A percentile compares a stretch with the other conserved stretches of the same genome.
phyloP scores from a whole-genome alignment of 2,329 filamentous ascomycete species.

The Cladophialophora chaetospira region DNA sequence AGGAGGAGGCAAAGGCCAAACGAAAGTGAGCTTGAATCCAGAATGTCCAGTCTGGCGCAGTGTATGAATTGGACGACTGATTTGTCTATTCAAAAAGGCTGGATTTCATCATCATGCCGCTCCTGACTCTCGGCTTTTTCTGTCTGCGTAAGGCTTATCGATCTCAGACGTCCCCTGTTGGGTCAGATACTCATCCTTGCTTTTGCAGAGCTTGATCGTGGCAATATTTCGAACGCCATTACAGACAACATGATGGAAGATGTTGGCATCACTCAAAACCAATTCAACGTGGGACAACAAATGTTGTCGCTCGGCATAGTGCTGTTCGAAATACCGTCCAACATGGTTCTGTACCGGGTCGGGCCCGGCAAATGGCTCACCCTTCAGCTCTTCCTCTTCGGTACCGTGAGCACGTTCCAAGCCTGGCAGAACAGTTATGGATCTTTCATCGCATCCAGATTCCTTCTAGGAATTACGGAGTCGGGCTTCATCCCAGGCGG shows the following conservation, averaged over 20 bases:
- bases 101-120: constrained; percentile 34
- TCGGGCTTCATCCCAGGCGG: constrained; percentile 59
- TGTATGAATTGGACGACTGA: neutral
- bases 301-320: constrained; percentile 56
- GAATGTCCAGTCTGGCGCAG: neutral
- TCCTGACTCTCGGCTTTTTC: constrained; percentile 36
- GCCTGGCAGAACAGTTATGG: constrained; percentile 53
- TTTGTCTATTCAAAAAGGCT: constrained; percentile 16
- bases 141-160: constrained; percentile 37
- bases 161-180: constrained; percentile 27
- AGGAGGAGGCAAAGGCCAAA: constrained; percentile 27
- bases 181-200: constrained; percentile 4
- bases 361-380: constrained; percentile 58
- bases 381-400: constrained; percentile 55
- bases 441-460: constrained; percentile 53
- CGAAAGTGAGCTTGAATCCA: constrained; percentile 15
- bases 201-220: constrained; percentile 24
- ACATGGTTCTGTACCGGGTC: constrained; percentile 55
- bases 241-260: constrained; percentile 57
- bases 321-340: constrained; percentile 54
- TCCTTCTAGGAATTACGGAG: constrained; percentile 57
- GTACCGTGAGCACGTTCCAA: constrained; percentile 58
- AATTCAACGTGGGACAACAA: constrained; percentile 59
- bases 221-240: constrained; percentile 53
- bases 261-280: constrained; percentile 53